These are phyloP conservation scores for Neocucurbitaria cava DNA, from an alignment of 2,329 filamentous ascomycete species.

Conservation along the genomic window DNA sequence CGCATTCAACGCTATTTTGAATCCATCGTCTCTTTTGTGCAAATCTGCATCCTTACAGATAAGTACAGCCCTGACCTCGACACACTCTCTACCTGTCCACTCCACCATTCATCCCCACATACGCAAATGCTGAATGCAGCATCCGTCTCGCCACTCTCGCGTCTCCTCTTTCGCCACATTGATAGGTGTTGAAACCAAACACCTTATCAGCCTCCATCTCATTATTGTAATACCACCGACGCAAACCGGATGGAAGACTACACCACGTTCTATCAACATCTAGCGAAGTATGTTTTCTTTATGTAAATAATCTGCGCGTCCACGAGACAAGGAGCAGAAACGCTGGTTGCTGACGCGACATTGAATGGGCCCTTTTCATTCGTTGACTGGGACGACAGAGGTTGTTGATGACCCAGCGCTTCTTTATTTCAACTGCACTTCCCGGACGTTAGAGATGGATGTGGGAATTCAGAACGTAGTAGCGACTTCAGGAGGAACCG, in stretches of 20 bases:
- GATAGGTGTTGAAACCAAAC: too few relatives aligned
- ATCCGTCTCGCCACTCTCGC: slow-evolving; percentile 24
- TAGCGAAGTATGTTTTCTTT: slow-evolving; percentile 15
- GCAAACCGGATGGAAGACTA: neutral
- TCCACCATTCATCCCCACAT: slow-evolving; percentile 15
- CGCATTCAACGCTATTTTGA: slow-evolving; percentile 57
- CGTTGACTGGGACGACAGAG: slow-evolving; percentile 38
- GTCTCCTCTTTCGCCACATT: too few relatives aligned
- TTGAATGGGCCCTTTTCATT: slow-evolving; percentile 35
- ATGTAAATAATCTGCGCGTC: neutral
- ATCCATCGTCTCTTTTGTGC: too few relatives aligned
- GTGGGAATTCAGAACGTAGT: slow-evolving; percentile 6
- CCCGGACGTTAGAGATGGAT: slow-evolving; percentile 2
- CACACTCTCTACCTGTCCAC: slow-evolving; percentile 28
- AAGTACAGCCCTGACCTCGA: slow-evolving; percentile 31
- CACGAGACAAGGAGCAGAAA: slow-evolving; percentile 19
- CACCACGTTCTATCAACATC: slow-evolving; percentile 5
- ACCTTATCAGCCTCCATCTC: slow-evolving; percentile 30
- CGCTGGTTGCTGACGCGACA: slow-evolving; percentile 27
- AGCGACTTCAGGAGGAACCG: slow-evolving; percentile 22
- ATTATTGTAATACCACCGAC: slow-evolving; percentile 38
- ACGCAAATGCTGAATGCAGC: slow-evolving; percentile 34
- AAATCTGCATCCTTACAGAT: slow-evolving; percentile 14
- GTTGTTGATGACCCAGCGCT: slow-evolving; percentile 37
- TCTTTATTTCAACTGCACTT: too few relatives aligned